Evolutionary conservation across 2,329 filamentous ascomycete species (phyloP), one percentile per base, ranked within the genome.

Genomic region (Amauroascus niger): DNA sequence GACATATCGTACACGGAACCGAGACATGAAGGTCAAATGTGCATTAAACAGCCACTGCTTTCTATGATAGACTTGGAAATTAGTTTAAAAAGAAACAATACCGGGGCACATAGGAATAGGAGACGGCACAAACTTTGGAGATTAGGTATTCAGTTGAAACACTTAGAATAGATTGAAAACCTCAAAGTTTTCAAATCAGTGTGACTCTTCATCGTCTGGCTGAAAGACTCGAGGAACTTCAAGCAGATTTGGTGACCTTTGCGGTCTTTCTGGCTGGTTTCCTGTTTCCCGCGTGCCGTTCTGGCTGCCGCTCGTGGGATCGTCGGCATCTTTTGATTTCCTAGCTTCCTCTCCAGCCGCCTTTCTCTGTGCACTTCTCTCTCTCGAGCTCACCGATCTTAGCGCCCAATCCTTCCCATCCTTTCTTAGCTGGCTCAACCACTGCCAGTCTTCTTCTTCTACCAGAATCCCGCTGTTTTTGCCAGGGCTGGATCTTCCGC

Each of bases 371-470:
- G 28, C 40, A 46, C 37, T 55, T 46, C 57, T 20, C 32, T 52
- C 55, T 32, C 54, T 58, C 16, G 55, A 56, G 8, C 53, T 53
- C 7, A 52, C 49, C 2, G 56, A 55, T 20, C 56, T 44, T 57
- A 58, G 59, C 18, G 53, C 44, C 56, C 57, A 63, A 11, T 57
- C 55, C 48, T 61, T 62, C 13, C 61, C 62, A 37, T 62, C 52
- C 28, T 49, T 57, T 2, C 58, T 60, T 16, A 53, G 54, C 43
- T 63, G 54, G 33, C 61, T 60, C 39, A 64, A 41, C 62, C 62
- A 63, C 22, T 56, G 56, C 32, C 55, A 57, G 50, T 64, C 61
- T 49, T 63, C 62, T 51, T 64, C 61, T 55, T 64, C 62, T 14
- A 64, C 58, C 22, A 64, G 32, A 14, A 64, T 49, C 2, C 55